phyloP scores from a whole-genome alignment of 805 yeast genomes.

The Isabelozyma gotoi region DNA sequence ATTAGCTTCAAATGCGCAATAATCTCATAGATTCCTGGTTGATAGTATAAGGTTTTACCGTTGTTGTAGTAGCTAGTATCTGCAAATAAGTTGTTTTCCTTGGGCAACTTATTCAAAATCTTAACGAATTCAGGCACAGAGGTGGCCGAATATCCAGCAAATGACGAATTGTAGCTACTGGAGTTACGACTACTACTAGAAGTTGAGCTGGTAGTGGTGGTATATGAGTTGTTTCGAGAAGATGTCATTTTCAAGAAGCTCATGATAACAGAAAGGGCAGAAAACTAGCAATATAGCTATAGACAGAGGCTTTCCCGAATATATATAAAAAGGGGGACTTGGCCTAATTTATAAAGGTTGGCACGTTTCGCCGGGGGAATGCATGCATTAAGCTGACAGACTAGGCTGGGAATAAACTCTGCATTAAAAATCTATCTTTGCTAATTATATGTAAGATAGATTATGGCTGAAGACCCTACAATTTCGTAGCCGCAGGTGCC shows the following conservation, averaged over 20 bases:
- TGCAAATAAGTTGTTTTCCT: not conserved
- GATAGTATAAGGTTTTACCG: not conserved
- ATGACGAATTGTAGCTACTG: not conserved
- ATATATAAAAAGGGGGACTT: too few relatives aligned
- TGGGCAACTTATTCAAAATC: not conserved
- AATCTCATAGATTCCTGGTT: slow-evolving; percentile 12
- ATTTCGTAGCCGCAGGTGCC: too few relatives aligned
- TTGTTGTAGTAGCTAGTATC: not conserved
- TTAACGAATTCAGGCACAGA: not conserved
- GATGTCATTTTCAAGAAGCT: not conserved
- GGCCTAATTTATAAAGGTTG: too few relatives aligned
- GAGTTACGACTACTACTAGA: too few relatives aligned
- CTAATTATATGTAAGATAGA: too few relatives aligned
- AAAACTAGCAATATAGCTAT: too few relatives aligned
- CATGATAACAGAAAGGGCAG: not conserved
- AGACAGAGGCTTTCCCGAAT: too few relatives aligned
- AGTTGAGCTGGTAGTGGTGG: not conserved
- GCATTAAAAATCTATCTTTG: too few relatives aligned
- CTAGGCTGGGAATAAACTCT: too few relatives aligned
- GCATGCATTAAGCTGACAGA: too few relatives aligned
- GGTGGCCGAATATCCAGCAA: not conserved
- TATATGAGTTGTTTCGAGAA: not conserved
- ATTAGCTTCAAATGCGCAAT: slow-evolving; percentile 22
- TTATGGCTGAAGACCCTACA: too few relatives aligned
- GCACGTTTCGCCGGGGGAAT: too few relatives aligned